phyloP scores from a whole-genome alignment of 2,329 filamentous ascomycete genomes.

The Alternaria burnsii region DNA sequence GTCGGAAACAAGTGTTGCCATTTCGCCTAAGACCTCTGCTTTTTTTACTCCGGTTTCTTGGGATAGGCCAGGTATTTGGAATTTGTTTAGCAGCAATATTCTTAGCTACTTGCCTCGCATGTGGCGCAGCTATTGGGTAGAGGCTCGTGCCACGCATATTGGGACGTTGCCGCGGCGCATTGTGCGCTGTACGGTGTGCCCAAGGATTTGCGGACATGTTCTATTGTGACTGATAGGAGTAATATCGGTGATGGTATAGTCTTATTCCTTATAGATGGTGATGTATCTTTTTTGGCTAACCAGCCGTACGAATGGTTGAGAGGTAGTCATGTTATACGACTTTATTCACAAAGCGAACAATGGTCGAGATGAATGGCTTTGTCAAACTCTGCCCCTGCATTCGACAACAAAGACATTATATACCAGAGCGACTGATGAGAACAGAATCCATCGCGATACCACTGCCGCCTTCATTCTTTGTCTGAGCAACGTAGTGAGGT shows the following conservation, averaged over 20 bases:
- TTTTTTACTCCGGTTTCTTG: neutral
- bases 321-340: neutral
- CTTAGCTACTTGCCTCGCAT: neutral
- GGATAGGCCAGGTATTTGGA: neutral
- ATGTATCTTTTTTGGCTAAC: neutral
- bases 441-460: neutral
- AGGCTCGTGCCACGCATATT: neutral
- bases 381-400: neutral
- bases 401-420: neutral
- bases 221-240: neutral
- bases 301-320: neutral
- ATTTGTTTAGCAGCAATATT: neutral
- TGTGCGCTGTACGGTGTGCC: neutral
- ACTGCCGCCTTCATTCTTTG: neutral
- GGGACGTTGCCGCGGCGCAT: neutral
- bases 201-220: neutral
- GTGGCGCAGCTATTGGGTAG: too few relatives aligned
- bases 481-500: neutral
- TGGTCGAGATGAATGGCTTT: neutral
- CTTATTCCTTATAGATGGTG: neutral
- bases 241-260: neutral
- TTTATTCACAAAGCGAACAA: slow-evolving; percentile 1
- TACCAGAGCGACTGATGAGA: neutral
- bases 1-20: neutral
- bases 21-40: neutral